Percentiles rank a stretch among this genome's conserved stretches.
Evolutionary conservation across 768 basidiomycete species (phyloP).

Genomic region (Pleurotus tuber-regium): DNA sequence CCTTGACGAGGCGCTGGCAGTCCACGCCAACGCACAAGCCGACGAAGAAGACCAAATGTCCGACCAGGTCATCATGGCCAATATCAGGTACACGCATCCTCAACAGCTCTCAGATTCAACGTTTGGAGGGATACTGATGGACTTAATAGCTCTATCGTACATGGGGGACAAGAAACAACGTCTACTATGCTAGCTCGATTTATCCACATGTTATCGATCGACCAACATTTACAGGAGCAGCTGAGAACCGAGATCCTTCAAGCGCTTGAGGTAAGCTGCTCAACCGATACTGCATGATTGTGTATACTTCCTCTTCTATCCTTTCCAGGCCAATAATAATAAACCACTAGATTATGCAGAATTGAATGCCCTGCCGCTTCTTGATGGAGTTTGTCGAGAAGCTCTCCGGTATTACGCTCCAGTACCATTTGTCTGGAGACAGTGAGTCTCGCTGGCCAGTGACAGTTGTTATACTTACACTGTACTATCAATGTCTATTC

Average conservation of each 20-base stretch:
- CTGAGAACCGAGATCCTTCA: conserved; percentile 25
- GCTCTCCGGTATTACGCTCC: conserved; percentile 29
- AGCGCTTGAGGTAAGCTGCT: conserved; percentile 13
- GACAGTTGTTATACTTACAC: neutral
- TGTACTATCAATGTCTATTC: conserved; percentile 11
- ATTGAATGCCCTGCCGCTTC: conserved; percentile 31
- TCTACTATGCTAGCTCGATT: conserved; percentile 27
- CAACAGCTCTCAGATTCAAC: neutral
- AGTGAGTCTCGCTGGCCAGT: conserved; percentile 20
- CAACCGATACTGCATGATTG: neutral
- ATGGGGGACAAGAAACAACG: conserved; percentile 35
- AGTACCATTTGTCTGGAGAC: conserved; percentile 26
- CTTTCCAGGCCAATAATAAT: conserved; percentile 18
- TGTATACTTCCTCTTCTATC: neutral
- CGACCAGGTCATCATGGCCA: conserved; percentile 26
- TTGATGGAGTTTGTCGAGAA: conserved; percentile 38
- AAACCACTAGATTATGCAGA: conserved; percentile 34
- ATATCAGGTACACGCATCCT: conserved; percentile 23
- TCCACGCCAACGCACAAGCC: conserved; percentile 28
- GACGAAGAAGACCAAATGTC: conserved; percentile 24
- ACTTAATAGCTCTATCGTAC: conserved; percentile 25
- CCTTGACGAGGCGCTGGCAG: conserved; percentile 14
- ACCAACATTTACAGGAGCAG: conserved; percentile 26
- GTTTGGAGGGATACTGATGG: too few relatives aligned
- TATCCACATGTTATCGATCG: conserved; percentile 22